phyloP scores from a whole-genome alignment of 176 grass and related monocot species.

The Hordeum marinum region DNA sequence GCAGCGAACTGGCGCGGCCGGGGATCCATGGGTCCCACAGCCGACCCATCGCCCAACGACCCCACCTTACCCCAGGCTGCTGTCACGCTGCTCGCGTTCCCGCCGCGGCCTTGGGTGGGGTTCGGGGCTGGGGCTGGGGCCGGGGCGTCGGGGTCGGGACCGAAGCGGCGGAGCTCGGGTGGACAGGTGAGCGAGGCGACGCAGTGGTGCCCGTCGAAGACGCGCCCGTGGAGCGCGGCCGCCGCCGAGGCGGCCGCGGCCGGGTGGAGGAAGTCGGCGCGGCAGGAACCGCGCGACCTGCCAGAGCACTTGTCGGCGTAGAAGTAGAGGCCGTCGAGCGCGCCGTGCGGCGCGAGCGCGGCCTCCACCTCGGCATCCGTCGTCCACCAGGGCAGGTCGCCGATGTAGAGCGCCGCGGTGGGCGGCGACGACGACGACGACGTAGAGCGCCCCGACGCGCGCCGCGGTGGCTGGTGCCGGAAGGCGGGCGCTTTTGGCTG shows the following conservation, averaged over 20 bases:
- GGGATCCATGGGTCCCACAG: neutral
- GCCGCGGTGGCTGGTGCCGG: neutral
- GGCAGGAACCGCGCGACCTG: slow-evolving; percentile 51
- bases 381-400: slow-evolving; percentile 65
- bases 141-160: neutral
- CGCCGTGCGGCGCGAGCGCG: slow-evolving; percentile 41
- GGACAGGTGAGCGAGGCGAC: slow-evolving; percentile 40
- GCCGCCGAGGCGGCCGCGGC: slow-evolving; percentile 30
- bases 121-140: neutral
- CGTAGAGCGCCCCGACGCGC: neutral
- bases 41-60: slow-evolving; percentile 6
- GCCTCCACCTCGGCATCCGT: slow-evolving; percentile 60
- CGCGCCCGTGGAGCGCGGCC: slow-evolving; percentile 33
- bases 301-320: slow-evolving; percentile 42
- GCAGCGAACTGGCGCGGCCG: neutral
- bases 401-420: slow-evolving; percentile 39
- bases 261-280: slow-evolving; percentile 28
- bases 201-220: slow-evolving; percentile 43
- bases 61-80: slow-evolving; percentile 17
- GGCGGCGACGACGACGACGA: neutral
- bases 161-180: neutral
- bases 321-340: slow-evolving; percentile 46
- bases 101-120: neutral
- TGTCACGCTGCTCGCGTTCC: neutral
- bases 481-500: neutral